Conservation (phyloP, 352 stramenopile genomes). For the Phytophthora palmivora region DNA sequence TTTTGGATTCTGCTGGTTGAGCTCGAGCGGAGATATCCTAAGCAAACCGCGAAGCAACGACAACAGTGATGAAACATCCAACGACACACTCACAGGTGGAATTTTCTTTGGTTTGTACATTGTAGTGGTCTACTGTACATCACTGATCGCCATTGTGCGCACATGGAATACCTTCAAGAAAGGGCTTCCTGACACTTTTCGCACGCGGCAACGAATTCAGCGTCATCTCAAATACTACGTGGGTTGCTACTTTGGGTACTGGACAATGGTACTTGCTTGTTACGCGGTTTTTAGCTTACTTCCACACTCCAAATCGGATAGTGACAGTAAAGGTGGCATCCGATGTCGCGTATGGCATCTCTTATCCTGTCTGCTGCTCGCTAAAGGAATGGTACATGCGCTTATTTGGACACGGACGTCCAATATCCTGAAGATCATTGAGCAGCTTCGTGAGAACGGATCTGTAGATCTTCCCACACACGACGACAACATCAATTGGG, state of each 20-base stretch:
- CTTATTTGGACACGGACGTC: constrained; percentile 88
- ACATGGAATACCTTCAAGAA: constrained; percentile 86
- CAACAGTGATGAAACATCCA: constrained; percentile 25
- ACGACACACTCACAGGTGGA: constrained; percentile 58
- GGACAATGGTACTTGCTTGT: constrained; percentile 75
- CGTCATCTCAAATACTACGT: constrained; percentile 90
- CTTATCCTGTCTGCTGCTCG: constrained; percentile 70
- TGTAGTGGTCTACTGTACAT: constrained; percentile 81
- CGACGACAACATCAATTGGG: constrained; percentile 90
- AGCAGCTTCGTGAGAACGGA: constrained; percentile 69
- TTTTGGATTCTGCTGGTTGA: constrained; percentile 86
- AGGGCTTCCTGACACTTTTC: constrained; percentile 78
- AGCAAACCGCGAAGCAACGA: constrained; percentile 6
- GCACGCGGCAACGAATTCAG: constrained; percentile 76
- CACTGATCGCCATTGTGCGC: constrained; percentile 73
- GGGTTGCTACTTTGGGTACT: constrained; percentile 88
- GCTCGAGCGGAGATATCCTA: constrained; percentile 57
- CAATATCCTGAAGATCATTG: constrained; percentile 80
- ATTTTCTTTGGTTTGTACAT: constrained; percentile 89
- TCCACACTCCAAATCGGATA: constrained; percentile 25
- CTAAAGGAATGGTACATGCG: constrained; percentile 83
- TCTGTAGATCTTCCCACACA: constrained; percentile 66
- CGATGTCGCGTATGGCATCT: constrained; percentile 79
- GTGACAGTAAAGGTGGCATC: constrained; percentile 35
- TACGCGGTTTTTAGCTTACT: constrained; percentile 78